Conservation (phyloP, 352 stramenopile genomes). For the Globisporangium alternatum region DNA sequence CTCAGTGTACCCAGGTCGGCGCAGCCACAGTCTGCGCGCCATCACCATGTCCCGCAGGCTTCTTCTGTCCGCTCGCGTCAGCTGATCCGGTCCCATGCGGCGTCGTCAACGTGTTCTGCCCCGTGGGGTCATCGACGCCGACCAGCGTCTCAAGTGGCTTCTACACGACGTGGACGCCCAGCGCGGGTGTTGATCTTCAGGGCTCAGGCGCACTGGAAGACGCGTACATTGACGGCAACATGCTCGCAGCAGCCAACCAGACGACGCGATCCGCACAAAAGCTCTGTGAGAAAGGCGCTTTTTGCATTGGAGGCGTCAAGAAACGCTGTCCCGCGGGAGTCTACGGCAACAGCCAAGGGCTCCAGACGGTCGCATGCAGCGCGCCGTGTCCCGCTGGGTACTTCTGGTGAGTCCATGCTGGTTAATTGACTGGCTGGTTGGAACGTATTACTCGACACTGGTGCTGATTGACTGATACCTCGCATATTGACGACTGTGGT, state of each 20-base stretch:
- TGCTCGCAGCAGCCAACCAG: conserved; percentile 29
- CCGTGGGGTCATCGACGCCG: conserved; percentile 37
- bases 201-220: conserved; percentile 22
- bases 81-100: conserved; percentile 35
- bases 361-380: conserved; percentile 45
- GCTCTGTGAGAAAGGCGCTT: conserved; percentile 54
- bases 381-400: conserved; percentile 59
- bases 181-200: conserved; percentile 7
- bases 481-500: neutral
- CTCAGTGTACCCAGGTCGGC: conserved; percentile 28
- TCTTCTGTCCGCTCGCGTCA: conserved; percentile 51
- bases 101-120: conserved; percentile 38
- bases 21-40: conserved; percentile 30
- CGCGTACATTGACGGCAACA: conserved; percentile 40
- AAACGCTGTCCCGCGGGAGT: conserved; percentile 41
- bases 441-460: neutral
- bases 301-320: conserved; percentile 56
- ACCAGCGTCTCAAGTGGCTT: conserved; percentile 38
- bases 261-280: conserved; percentile 42
- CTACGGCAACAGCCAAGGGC: conserved; percentile 34
- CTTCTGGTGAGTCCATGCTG: conserved; percentile 38
- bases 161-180: conserved; percentile 53
- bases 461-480: neutral
- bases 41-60: conserved; percentile 49
- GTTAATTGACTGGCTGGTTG: neutral